Percentiles rank a stretch among this genome's conserved stretches.
These are phyloP conservation scores for Microbotryum saponariae DNA, from an alignment of 1,284 basidiomycete species.

Conservation along the genomic window DNA sequence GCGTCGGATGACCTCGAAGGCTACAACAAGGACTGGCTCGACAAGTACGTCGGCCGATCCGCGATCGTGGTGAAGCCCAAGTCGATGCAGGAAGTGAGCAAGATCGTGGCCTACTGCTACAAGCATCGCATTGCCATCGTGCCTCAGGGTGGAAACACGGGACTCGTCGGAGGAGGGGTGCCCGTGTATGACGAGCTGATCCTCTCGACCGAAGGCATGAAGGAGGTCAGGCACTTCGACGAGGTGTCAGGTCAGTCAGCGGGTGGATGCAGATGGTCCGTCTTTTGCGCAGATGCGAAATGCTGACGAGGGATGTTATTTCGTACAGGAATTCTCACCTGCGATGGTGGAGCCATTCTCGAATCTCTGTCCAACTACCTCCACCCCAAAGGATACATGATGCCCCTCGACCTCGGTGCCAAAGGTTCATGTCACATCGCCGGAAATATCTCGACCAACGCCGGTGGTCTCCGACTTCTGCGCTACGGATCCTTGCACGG, in stretches of 20 bases:
- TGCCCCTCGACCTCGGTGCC: slow-evolving; percentile 94
- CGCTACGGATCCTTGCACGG: slow-evolving; percentile 95
- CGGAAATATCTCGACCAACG: slow-evolving; percentile 95
- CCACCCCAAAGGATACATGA: slow-evolving; percentile 82
- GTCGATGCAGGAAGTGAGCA: slow-evolving; percentile 76
- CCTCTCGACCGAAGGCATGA: slow-evolving; percentile 73
- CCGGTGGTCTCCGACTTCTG: slow-evolving; percentile 85
- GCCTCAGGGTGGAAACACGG: slow-evolving; percentile 97
- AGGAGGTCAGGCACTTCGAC: slow-evolving; percentile 82
- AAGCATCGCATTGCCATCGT: slow-evolving; percentile 73
- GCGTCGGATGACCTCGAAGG: slow-evolving; percentile 55
- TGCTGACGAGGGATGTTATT: background rate
- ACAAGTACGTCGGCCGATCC: slow-evolving; percentile 79
- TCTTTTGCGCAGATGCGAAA: background rate
- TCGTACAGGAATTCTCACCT: slow-evolving; percentile 48
- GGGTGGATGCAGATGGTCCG: too few relatives aligned
- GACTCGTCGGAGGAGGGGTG: slow-evolving; percentile 90
- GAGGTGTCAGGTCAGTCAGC: slow-evolving; percentile 64
- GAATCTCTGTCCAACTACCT: slow-evolving; percentile 82
- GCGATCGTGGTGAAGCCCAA: slow-evolving; percentile 83
- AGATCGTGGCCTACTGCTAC: slow-evolving; percentile 72
- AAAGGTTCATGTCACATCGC: slow-evolving; percentile 99
- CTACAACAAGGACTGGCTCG: slow-evolving; percentile 96
- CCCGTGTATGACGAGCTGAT: slow-evolving; percentile 85
- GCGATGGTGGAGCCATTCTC: slow-evolving; percentile 88